A percentile compares a stretch with the other conserved stretches of the same genome.
These are phyloP conservation scores for Berberis vulgaris DNA, from an alignment of 164 flowering plant species.

Conservation along the genomic window DNA sequence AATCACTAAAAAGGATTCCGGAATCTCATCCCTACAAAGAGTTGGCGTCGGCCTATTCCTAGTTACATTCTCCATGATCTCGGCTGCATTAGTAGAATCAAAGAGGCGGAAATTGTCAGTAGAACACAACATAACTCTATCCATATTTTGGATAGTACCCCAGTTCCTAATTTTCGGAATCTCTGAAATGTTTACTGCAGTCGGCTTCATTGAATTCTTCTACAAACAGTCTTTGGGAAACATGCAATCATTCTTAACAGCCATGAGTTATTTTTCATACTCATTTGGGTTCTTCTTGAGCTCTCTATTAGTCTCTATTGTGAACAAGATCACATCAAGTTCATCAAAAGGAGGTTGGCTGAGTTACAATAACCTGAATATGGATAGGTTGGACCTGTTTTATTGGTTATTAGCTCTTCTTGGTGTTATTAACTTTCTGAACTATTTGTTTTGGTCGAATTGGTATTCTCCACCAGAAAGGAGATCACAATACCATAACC, in stretches of 20 bases:
- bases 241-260: conserved; percentile 67
- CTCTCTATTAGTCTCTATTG: conserved; percentile 50
- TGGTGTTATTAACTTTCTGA: conserved; percentile 53
- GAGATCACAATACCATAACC: no score
- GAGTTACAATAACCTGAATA: conserved; percentile 55
- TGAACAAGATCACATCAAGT: conserved; percentile 42
- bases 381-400: conserved; percentile 56
- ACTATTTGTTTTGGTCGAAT: conserved; percentile 56
- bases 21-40: conserved; percentile 61
- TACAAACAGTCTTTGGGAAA: conserved; percentile 55
- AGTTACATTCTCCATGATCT: conserved; percentile 72
- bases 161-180: conserved; percentile 64
- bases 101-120: conserved; percentile 35
- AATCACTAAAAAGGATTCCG: conserved; percentile 48
- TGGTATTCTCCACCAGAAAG: conserved; percentile 30
- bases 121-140: conserved; percentile 17
- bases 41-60: conserved; percentile 64
- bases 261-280: conserved; percentile 70
- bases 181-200: conserved; percentile 76
- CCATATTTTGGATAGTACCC: conserved; percentile 65
- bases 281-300: conserved; percentile 77
- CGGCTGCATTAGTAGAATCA: conserved; percentile 67
- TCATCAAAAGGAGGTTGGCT: conserved; percentile 44
- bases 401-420: conserved; percentile 62
- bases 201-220: conserved; percentile 71